phyloP scores from a whole-genome alignment of 768 basidiomycete species.

The Mycena vulgaris region DNA sequence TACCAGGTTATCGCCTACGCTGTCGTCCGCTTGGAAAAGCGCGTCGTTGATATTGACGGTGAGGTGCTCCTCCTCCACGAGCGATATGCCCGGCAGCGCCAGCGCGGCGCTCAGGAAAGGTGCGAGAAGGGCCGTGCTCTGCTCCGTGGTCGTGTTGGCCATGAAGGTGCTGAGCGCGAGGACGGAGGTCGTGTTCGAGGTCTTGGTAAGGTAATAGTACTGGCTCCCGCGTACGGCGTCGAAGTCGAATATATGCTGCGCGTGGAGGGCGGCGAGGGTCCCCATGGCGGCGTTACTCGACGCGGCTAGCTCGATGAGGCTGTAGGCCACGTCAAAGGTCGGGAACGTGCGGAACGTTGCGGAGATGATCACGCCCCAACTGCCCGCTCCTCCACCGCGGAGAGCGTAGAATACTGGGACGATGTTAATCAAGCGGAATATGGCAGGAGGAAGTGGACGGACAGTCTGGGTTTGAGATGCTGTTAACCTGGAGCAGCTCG shows the following conservation, averaged over 20 bases:
- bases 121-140: slow-evolving; percentile 35
- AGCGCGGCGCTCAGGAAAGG: slow-evolving; percentile 42
- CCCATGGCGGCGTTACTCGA: slow-evolving; percentile 39
- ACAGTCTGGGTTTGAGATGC: slow-evolving; percentile 45
- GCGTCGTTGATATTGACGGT: slow-evolving; percentile 35
- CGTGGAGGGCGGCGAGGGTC: slow-evolving; percentile 47
- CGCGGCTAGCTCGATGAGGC: slow-evolving; percentile 36
- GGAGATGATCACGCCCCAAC: slow-evolving; percentile 56
- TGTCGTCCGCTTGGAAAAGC: slow-evolving; percentile 35
- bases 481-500: slow-evolving; percentile 43
- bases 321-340: slow-evolving; percentile 49
- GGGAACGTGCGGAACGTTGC: slow-evolving; percentile 54
- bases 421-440: not conserved
- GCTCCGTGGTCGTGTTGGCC: slow-evolving; percentile 22
- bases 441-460: not conserved
- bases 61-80: not conserved
- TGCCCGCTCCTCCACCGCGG: slow-evolving; percentile 50
- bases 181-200: slow-evolving; percentile 18
- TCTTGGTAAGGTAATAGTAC: slow-evolving; percentile 44
- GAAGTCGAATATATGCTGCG: slow-evolving; percentile 54
- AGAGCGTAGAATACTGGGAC: slow-evolving; percentile 47
- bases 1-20: slow-evolving; percentile 25
- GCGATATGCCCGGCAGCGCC: slow-evolving; percentile 36
- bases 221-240: slow-evolving; percentile 49
- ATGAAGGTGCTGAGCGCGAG: slow-evolving; percentile 40